A percentile compares a stretch with the other conserved stretches of the same genome.
Conservation (phyloP, 140 eudicot genomes). For the Anethum foeniculum region DNA sequence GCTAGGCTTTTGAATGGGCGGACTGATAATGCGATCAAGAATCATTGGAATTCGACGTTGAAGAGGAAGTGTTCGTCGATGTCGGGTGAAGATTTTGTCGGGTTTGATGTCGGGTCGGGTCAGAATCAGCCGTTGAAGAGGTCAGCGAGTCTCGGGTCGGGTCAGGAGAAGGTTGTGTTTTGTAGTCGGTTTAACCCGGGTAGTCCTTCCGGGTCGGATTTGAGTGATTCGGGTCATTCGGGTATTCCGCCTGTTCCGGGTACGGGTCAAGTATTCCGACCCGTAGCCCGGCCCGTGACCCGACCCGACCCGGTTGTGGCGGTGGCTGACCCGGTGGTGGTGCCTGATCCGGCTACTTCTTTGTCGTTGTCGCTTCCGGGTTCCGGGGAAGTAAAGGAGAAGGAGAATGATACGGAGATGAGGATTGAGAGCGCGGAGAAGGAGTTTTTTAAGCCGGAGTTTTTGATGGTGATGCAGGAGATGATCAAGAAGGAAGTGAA, state of each 20-base stretch:
- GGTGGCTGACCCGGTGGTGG: not conserved
- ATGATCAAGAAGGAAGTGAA: conserved; percentile 71
- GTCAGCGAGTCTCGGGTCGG: conserved; percentile 59
- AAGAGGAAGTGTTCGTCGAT: conserved; percentile 61
- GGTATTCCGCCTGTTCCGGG: conserved; percentile 13
- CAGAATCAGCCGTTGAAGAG: conserved; percentile 50
- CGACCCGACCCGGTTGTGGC: conserved; percentile 2
- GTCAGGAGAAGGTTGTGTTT: conserved; percentile 10
- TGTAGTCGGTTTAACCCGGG: conserved; percentile 28
- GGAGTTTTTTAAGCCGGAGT: conserved; percentile 46
- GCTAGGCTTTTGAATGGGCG: conserved; percentile 66
- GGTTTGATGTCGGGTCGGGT: conserved; percentile 20
- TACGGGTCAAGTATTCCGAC: conserved; percentile 20
- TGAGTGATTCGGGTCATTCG: conserved; percentile 39
- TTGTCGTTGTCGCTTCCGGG: conserved; percentile 52
- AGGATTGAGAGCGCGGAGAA: conserved; percentile 11
- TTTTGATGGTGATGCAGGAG: conserved; percentile 65
- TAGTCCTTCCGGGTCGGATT: conserved; percentile 54
- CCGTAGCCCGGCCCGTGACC: conserved; percentile 19
- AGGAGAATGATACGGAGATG: not conserved
- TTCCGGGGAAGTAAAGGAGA: not conserved
- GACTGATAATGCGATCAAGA: conserved; percentile 77
- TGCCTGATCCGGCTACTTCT: conserved; percentile 32
- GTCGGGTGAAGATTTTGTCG: conserved; percentile 34
- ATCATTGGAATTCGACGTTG: conserved; percentile 75